Evolutionary conservation across 2,329 filamentous ascomycete genomes (phyloP), one percentile per base, ranked within the genome.

Genomic region (Talaromyces amestolkiae): DNA sequence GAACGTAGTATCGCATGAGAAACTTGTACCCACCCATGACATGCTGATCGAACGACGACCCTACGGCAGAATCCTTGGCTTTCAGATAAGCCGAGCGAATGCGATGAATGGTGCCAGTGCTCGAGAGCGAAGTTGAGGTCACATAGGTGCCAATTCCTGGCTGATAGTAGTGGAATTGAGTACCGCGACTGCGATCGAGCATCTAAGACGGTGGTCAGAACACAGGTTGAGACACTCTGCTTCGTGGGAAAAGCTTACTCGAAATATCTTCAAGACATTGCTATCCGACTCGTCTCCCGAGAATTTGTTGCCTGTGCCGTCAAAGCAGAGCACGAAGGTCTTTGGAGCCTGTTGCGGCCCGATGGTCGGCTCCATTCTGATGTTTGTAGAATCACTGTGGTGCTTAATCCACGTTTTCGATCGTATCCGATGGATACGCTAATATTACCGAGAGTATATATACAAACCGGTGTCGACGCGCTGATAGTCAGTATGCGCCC

Each of bases 11-110:
- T 19, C 87, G 85, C 89, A 92, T 91, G 54, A 92, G 81, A 74
- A 93, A 92, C 63, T 88, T 87, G 77, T 95, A 95, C 1, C 91
- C 91, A 8, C 89, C 91, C 70, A 95, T 91, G 11, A 95, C 91
- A 77, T 95, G 91, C 65, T 92, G 85, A 69, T 90, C 91, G 69
- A 96, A 94, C 0, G 89, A 92, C 0, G 89, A 90, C 1, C 92
- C 92, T 67, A 96, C 78, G 10, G 91, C 91, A 3, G 89, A 91
- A 75, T 95, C 91, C 61, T 77, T 78, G 59, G 76, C 75, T 65
- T 78, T 78, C 33, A 74, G 65, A 62, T 77, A 77, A 31, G 74
- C 74, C 17, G 74, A 76, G 70, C 92, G 92, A 66, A 89, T 87
- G 64, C 77, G 74, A 64, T 77, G 74, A 27, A 78, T 69, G 24